Percentiles rank a stretch among this genome's conserved stretches.
Conservation (phyloP, 306 rosid species). For the Coriaria nepalensis region DNA sequence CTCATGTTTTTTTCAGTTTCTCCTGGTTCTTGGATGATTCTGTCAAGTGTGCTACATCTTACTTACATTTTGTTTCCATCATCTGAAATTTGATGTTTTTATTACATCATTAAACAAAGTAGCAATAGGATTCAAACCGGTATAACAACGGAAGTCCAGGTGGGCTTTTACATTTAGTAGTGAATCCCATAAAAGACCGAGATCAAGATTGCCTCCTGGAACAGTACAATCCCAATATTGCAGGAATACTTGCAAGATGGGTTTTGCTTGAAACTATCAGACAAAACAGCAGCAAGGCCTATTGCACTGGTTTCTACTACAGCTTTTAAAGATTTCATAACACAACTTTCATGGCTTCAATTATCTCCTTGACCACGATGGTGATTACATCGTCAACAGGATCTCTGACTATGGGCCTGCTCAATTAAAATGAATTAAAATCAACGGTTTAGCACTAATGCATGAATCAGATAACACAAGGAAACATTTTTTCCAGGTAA, state of each 20-base stretch:
- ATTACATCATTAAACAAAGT: too few species aligned
- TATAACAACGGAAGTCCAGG: background rate
- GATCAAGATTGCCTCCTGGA: slow-evolving; percentile 87
- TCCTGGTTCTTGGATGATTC: too few species aligned
- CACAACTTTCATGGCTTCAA: slow-evolving; percentile 72
- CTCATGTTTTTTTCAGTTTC: too few species aligned
- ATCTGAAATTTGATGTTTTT: too few species aligned
- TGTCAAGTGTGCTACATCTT: too few species aligned
- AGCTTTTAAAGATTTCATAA: slow-evolving; percentile 64
- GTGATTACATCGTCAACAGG: slow-evolving; percentile 65
- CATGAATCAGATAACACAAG: slow-evolving; percentile 10
- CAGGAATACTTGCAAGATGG: slow-evolving; percentile 62
- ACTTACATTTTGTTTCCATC: too few species aligned
- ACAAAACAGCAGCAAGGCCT: slow-evolving; percentile 85
- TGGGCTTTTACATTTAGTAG: slow-evolving; percentile 24
- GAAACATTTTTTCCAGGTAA: slow-evolving; percentile 48
- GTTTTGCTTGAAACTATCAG: slow-evolving; percentile 52
- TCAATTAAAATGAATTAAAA: background rate
- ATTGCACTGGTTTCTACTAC: slow-evolving; percentile 87
- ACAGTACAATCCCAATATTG: slow-evolving; percentile 57
- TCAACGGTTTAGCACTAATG: background rate
- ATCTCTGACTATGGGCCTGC: slow-evolving; percentile 82
- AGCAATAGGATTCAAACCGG: too few species aligned
- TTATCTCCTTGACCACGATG: slow-evolving; percentile 66
- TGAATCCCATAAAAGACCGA: slow-evolving; percentile 57